phyloP scores from a whole-genome alignment of 257 asterid species.

The Datura wrightii region DNA sequence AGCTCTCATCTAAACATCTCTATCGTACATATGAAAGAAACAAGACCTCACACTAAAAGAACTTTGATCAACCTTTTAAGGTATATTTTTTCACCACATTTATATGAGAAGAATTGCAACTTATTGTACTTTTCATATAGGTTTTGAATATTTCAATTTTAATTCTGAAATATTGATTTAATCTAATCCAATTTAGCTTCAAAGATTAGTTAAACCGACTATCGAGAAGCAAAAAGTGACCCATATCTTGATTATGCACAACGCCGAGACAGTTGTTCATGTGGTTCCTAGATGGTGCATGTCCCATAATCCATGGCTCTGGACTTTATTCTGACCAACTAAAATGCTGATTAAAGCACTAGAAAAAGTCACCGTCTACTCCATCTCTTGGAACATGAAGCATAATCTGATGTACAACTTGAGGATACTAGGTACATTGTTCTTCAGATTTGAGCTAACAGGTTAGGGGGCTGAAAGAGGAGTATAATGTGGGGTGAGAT shows the following conservation, averaged over 20 bases:
- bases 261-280: background rate
- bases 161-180: background rate
- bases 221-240: background rate
- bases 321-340: background rate
- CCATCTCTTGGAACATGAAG: conserved; percentile 3
- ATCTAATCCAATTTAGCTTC: background rate
- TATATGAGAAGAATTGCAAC: background rate
- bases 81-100: background rate
- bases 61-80: background rate
- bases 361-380: background rate
- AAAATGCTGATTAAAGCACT: background rate
- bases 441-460: conserved; percentile 7
- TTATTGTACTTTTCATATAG: background rate
- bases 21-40: background rate
- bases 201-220: background rate
- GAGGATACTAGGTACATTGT: background rate
- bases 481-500: background rate
- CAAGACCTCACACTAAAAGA: background rate
- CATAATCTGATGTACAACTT: background rate
- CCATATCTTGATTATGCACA: background rate
- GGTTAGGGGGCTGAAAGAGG: background rate
- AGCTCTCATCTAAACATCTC: background rate
- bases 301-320: background rate
- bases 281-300: conserved; percentile 8
- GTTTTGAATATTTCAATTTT: background rate